Evolutionary conservation across 192 early-diverging fungal genomes (phyloP), one percentile per base, ranked within the genome.

Genomic region (Backusella tarrabulga): DNA sequence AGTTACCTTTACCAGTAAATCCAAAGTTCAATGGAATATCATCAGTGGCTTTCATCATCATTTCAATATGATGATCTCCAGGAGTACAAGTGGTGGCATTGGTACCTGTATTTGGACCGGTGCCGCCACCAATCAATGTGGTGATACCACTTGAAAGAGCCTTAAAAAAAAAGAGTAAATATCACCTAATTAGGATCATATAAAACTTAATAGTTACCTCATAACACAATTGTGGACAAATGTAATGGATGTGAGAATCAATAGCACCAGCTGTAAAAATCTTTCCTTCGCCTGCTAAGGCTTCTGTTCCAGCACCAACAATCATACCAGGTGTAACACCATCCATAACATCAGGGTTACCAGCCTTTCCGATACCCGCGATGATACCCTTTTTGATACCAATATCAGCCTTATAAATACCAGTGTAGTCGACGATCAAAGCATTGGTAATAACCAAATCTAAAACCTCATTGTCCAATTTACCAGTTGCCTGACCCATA

Each of bases 371-470:
- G 71, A 99, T 98, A 15, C 93, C 95, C n/a, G 84, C 86, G 76
- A 99, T 98, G 34, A 88, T 76, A 23, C 97, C 95, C 34, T 90
- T 85, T 71, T 93, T 93, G 72, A 99, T 90, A 69, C 97, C 97
- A 82, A 99, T 97, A 78, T 99, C 97, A 7, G 97, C 96, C 91
- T 99, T 99, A 86, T 95, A 96, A 54, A 99, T 94, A 35, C 97
- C 97, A 26, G 93, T 93, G 71, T 93, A 95, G 83, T 99, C 97
- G 42, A 99, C 78, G 74, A 99, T 92, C 29, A 98, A 78, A 2
- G 93, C 94, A 77, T 99, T 99, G 35, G 96, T 98, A 46, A 99
- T 95, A 15, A 99, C 97, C 46, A 98, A 83, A 80, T 99, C 97
- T 74, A 99, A 82, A 12, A 95, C 92, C 46, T 93, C 92, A 0